A percentile compares a stretch with the other conserved stretches of the same genome.
phyloP scores from a whole-genome alignment of 352 stramenopile species.

The Phytophthora brassicae region DNA sequence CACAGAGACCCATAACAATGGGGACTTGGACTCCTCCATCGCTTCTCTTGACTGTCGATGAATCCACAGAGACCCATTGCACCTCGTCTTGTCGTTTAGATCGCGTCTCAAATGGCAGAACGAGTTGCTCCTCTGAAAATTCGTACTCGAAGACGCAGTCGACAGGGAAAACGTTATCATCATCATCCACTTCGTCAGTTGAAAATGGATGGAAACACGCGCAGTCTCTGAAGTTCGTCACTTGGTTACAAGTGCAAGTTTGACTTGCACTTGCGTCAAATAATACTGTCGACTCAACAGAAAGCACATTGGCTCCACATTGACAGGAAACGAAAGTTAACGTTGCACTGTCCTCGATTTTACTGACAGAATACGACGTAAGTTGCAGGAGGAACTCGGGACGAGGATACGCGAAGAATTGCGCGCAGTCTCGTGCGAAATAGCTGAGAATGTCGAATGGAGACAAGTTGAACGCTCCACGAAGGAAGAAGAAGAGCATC shows the following conservation, averaged over 20 bases:
- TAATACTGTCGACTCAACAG: conserved; percentile 16
- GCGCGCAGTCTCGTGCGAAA: conserved; percentile 35
- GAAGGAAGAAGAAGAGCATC: conserved; percentile 58
- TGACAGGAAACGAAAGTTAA: conserved; percentile 36
- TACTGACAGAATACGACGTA: conserved; percentile 12
- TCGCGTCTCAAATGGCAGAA: conserved; percentile 38
- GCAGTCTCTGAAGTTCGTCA: conserved; percentile 1
- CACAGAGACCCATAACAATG: too few relatives aligned
- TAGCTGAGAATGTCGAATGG: conserved; percentile 31
- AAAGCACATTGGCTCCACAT: conserved; percentile 49
- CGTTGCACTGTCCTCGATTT: conserved; percentile 15
- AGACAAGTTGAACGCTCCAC: conserved; percentile 26
- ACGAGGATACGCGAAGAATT: conserved; percentile 37
- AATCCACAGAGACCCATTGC: conserved; percentile 43
- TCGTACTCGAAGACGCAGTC: conserved; percentile 34
- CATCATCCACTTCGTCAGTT: conserved; percentile 3
- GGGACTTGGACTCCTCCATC: too few relatives aligned
- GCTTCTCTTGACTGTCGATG: too few relatives aligned
- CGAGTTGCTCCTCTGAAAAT: conserved; percentile 30
- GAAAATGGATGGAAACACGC: conserved; percentile 45
- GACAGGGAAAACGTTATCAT: conserved; percentile 27
- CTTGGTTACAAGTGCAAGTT: conserved; percentile 22
- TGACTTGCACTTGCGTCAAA: conserved; percentile 15
- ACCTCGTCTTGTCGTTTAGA: conserved; percentile 25
- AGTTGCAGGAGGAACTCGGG: conserved; percentile 37